A percentile compares a stretch with the other conserved stretches of the same genome.
Evolutionary conservation across 768 basidiomycete genomes (phyloP).

Genomic region (Pleurotus djamor): DNA sequence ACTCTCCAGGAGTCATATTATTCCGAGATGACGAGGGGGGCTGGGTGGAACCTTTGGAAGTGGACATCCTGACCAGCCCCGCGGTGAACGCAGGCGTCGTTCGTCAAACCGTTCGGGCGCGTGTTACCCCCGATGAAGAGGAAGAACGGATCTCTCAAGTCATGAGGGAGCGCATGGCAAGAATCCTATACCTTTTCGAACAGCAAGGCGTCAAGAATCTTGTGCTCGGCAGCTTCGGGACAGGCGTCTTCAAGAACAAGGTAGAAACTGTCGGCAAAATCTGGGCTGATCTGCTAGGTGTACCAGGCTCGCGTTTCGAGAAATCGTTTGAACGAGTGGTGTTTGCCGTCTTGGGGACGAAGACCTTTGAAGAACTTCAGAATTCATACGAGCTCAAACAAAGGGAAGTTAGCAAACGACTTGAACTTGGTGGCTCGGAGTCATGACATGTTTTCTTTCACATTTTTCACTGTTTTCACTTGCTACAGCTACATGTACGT

Average conservation of each 20-base stretch:
- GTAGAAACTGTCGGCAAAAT: slow-evolving; percentile 55
- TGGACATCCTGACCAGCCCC: slow-evolving; percentile 69
- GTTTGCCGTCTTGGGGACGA: slow-evolving; percentile 61
- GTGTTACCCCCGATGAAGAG: slow-evolving; percentile 19
- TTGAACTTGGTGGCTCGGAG: no score
- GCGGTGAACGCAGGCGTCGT: slow-evolving; percentile 69
- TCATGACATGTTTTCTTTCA: no score
- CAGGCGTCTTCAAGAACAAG: slow-evolving; percentile 72
- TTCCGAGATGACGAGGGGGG: slow-evolving; percentile 63
- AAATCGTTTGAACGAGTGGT: slow-evolving; percentile 59
- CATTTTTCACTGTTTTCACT: no score
- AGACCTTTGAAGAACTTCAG: slow-evolving; percentile 34
- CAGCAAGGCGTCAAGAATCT: slow-evolving; percentile 54
- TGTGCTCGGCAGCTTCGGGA: slow-evolving; percentile 76
- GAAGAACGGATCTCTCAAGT: slow-evolving; percentile 42
- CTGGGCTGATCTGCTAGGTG: slow-evolving; percentile 61
- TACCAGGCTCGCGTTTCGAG: slow-evolving; percentile 49
- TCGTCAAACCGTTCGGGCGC: slow-evolving; percentile 20
- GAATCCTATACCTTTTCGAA: slow-evolving; percentile 66
- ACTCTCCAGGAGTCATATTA: slow-evolving; percentile 60
- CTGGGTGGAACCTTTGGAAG: slow-evolving; percentile 52
- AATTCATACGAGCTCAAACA: slow-evolving; percentile 12
- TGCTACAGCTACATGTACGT: no score
- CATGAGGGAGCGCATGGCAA: slow-evolving; percentile 73
- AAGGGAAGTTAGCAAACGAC: neutral